Conservation (phyloP, 192 early-diverging fungal species). For the Funneliformis geosporum region DNA sequence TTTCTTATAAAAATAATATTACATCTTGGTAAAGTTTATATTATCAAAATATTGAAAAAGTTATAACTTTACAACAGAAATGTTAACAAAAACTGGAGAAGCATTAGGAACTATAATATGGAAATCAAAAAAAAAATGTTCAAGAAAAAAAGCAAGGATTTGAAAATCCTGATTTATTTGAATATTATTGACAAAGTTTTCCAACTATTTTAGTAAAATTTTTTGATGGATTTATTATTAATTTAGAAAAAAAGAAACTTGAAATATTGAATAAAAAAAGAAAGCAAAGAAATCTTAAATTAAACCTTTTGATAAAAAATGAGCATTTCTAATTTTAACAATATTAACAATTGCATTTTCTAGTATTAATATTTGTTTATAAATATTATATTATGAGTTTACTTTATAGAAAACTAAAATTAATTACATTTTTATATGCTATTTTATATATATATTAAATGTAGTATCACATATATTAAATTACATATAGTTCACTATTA, state of each 20-base stretch:
- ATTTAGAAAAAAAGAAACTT: conserved; percentile 19
- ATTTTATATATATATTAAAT: neutral
- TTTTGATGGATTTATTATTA: conserved; percentile 24
- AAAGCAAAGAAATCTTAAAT: neutral
- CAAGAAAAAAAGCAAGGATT: neutral
- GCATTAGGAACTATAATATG: neutral
- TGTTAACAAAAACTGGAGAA: neutral
- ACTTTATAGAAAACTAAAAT: neutral
- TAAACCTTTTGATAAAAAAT: conserved; percentile 22
- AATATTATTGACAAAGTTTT: neutral
- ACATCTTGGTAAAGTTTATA: neutral
- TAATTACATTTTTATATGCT: conserved; percentile 1
- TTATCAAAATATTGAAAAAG: neutral
- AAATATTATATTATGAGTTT: conserved; percentile 16
- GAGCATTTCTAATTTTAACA: neutral
- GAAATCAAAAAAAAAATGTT: no score
- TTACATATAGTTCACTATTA: neutral
- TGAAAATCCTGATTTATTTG: conserved; percentile 15
- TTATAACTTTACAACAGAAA: neutral
- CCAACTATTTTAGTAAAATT: neutral
- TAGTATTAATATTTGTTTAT: conserved; percentile 10
- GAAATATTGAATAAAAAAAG: conserved; percentile 15
- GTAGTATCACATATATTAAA: neutral
- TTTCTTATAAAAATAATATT: conserved; percentile 14
- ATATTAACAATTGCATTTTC: conserved; percentile 20